Base-by-base conservation (phyloP, 768 basidiomycete genomes). In the Mrakia blollopis region DNA sequence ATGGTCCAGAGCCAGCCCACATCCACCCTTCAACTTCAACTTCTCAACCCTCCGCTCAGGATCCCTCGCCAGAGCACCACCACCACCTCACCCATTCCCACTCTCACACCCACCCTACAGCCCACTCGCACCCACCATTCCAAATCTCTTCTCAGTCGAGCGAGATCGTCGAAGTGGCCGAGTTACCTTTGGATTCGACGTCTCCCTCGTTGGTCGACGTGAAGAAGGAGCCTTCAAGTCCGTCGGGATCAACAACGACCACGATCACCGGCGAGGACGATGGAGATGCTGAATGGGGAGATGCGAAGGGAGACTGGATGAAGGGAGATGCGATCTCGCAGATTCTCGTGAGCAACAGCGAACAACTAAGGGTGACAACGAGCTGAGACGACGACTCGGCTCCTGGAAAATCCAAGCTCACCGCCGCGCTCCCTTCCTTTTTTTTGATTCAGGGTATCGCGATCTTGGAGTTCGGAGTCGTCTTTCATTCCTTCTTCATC, bases 381-480 rank as follows among this genome's bases (percentile, higher is more conserved):
- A 50, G 47, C 47, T 50, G 39, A 44, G 44, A n/a, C 13, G 30
- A 63, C n/a, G 54, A 30, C 61, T n/a, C n/a, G 28, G 10, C 4
- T 62, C 11, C 61, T 16, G 23, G 68, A 41, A 23, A 62, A 16
- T 7, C 23, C 62, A 41, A 23, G 25, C 32, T 52, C 32, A 14
- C 39, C 39, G 16, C 25, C 13, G 74, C 9, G 1, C 30, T 54
- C 14, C 11, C 54, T 32, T 3, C 71, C 21, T 57, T 37, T 9
- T 57, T 37, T 9, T 93, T 95, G 82, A 83, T 94, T 52, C 86
- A 97, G 67, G 94, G 94, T 21, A 87, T 99, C 67, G 92, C 88
- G 47, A 94, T 98, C 76, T 86, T 99, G 67, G 96, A 99, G 82
- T 96, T 97, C 80, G 96, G 96, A 80, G 57, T 78, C 52, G 32